phyloP scores from a whole-genome alignment of 331 rosid genomes.

The Erythrophleum ivorense region DNA sequence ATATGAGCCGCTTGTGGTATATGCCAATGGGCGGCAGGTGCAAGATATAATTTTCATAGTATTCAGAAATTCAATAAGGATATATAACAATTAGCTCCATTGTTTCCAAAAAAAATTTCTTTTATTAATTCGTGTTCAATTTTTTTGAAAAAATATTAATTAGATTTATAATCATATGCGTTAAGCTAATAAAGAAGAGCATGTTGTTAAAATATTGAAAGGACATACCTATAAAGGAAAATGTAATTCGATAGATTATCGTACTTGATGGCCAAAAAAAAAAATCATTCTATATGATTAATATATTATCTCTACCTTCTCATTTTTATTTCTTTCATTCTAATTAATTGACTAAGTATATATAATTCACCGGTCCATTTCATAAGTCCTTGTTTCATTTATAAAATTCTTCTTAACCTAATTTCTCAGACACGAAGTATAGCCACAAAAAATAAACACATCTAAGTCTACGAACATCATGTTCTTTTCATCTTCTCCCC shows the following conservation, averaged over 20 bases:
- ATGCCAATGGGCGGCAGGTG: not conserved
- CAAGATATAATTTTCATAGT: too few relatives aligned
- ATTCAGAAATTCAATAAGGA: too few relatives aligned
- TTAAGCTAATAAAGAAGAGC: not conserved
- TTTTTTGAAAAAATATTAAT: too few relatives aligned
- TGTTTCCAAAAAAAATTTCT: too few relatives aligned
- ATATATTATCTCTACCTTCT: not conserved
- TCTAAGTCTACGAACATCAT: conserved; percentile 37
- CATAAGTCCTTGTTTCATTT: conserved; percentile 48
- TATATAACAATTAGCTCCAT: too few relatives aligned
- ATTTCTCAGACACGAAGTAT: conserved; percentile 22
- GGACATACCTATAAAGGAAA: not conserved
- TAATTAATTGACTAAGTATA: conserved; percentile 7
- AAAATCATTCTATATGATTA: not conserved
- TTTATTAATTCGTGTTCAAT: too few relatives aligned
- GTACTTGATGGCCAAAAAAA: not conserved
- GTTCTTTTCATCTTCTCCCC: conserved; percentile 46
- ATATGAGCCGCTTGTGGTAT: not conserved
- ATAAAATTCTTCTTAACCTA: conserved; percentile 40
- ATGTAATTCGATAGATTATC: too few relatives aligned
- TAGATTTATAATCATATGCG: too few relatives aligned
- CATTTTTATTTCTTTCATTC: not conserved
- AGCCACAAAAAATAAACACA: conserved; percentile 42
- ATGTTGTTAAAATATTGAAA: not conserved
- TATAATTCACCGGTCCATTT: conserved; percentile 42